phyloP scores from a whole-genome alignment of 139 green algal genomes.

The Coelastrella sp. region DNA sequence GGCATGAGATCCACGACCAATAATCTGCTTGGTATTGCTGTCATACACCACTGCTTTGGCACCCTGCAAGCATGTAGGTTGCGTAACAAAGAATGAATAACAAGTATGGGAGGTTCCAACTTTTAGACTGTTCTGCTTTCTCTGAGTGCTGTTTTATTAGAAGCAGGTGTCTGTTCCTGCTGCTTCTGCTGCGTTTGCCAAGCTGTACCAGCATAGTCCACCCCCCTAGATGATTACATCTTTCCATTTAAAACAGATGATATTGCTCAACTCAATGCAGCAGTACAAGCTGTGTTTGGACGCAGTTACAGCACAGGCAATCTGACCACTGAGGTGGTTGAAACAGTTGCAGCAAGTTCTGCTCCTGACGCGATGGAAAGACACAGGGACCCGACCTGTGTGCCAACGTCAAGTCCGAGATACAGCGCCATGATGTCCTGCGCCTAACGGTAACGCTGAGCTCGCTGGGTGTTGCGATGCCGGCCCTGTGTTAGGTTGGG shows the following conservation, averaged over 20 bases:
- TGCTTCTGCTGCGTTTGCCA: no score
- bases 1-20: conserved; percentile 57
- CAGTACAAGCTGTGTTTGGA: no score
- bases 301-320: neutral
- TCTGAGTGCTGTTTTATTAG: neutral
- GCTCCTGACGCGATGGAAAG: neutral
- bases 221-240: no score
- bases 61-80: conserved; percentile 64
- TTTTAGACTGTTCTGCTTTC: neutral
- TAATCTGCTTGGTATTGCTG: conserved; percentile 45
- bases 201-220: no score
- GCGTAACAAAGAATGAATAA: no score
- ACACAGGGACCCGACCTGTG: conserved; percentile 34
- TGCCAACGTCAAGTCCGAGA: conserved; percentile 82
- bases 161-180: no score
- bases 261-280: no score
- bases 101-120: neutral
- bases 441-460: neutral
- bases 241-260: no score
- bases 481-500: no score
- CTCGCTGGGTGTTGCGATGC: no score
- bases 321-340: no score
- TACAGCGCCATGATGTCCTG: conserved; percentile 50
- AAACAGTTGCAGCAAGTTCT: neutral
- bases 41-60: conserved; percentile 82